Evolutionary conservation across 768 basidiomycete genomes (phyloP).

Genomic region (Pisolithus albus): DNA sequence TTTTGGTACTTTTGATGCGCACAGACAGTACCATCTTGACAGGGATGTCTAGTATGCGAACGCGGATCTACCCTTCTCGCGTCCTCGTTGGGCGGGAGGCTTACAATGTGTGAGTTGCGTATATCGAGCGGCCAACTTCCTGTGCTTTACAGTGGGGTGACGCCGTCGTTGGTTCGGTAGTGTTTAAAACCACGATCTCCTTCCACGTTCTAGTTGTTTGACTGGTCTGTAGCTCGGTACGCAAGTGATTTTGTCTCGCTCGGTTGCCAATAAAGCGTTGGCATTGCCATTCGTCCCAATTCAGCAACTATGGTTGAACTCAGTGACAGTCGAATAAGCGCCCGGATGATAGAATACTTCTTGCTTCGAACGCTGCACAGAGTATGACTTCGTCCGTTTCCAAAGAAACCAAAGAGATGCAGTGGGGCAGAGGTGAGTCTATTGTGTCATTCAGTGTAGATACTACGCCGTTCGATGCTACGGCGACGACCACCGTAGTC

Average conservation of each 20-base stretch:
- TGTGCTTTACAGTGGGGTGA: conserved; percentile 3
- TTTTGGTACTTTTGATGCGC: conserved; percentile 32
- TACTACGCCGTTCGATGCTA: not conserved
- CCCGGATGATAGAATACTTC: conserved; percentile 3
- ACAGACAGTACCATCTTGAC: conserved; percentile 32
- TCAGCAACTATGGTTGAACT: conserved; percentile 17
- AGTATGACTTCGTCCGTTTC: conserved; percentile 23
- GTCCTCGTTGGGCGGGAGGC: conserved; percentile 22
- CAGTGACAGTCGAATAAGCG: conserved; percentile 5
- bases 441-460: conserved; percentile 3
- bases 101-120: conserved; percentile 10
- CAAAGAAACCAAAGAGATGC: conserved; percentile 23
- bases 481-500: not conserved
- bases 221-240: no score
- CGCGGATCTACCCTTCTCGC: not conserved
- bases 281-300: conserved; percentile 22
- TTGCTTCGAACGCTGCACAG: conserved; percentile 21
- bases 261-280: no score
- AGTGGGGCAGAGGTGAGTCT: conserved; percentile 39
- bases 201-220: no score
- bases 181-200: no score
- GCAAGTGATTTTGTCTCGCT: no score
- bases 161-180: conserved; percentile 24
- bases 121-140: no score
- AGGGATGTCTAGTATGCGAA: conserved; percentile 12